Conservation (phyloP, 1,139 yeast genomes). For the Williopsis jadinii region DNA sequence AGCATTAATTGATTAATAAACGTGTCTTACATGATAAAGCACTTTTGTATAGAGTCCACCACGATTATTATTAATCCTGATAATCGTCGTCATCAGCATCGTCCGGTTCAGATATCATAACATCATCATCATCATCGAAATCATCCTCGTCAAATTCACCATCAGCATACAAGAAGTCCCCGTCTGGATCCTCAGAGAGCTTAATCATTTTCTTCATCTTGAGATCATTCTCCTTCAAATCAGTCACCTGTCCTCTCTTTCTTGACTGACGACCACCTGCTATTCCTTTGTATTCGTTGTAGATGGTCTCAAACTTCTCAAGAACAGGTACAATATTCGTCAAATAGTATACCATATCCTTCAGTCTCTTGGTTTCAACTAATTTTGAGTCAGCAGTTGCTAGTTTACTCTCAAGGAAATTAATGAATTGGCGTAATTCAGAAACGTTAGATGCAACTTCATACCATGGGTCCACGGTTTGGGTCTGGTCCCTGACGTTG, state of each 20-base stretch:
- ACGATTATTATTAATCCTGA: slow-evolving; percentile 2
- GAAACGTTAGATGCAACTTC: slow-evolving; percentile 35
- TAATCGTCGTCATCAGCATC: slow-evolving; percentile 16
- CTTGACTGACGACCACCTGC: slow-evolving; percentile 13
- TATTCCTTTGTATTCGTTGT: slow-evolving; percentile 8
- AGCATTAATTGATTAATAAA: no score
- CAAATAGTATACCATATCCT: slow-evolving; percentile 10
- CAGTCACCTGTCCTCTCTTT: slow-evolving; percentile 12
- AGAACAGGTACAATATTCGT: slow-evolving; percentile 9
- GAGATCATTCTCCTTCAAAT: slow-evolving; percentile 13
- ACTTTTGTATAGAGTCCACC: no score
- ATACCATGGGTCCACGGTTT: slow-evolving; percentile 30
- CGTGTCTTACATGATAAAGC: no score
- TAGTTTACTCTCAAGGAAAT: slow-evolving; percentile 24
- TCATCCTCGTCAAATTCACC: slow-evolving; percentile 9
- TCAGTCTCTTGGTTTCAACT: slow-evolving; percentile 1
- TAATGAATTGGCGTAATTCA: slow-evolving; percentile 31
- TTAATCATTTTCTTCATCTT: slow-evolving; percentile 7
- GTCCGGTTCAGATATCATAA: slow-evolving; percentile 9
- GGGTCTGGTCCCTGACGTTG: slow-evolving; percentile 2
- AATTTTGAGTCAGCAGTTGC: slow-evolving; percentile 9
- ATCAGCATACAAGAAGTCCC: slow-evolving; percentile 9
- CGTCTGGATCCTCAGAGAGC: slow-evolving; percentile 6
- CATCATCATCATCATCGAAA: slow-evolving; percentile 7
- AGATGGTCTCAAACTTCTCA: slow-evolving; percentile 12